These are phyloP conservation scores for Metarhizium robertsii DNA, from an alignment of 2,329 filamentous ascomycete species.

Conservation along the genomic window DNA sequence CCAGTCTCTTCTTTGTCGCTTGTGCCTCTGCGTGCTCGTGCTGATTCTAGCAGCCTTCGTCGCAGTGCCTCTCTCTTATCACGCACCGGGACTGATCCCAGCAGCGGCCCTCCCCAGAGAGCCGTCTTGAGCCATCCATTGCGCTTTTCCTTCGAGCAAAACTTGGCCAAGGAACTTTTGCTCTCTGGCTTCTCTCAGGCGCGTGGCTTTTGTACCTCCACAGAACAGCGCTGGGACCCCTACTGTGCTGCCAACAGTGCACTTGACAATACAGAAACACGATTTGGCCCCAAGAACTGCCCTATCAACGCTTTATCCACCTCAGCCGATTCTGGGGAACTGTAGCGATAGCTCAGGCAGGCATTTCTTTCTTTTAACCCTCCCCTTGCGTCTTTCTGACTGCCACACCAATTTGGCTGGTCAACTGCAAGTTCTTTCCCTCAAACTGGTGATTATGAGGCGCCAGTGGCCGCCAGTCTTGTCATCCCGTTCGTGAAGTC, in stretches of 20 bases:
- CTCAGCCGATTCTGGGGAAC: slow-evolving; percentile 13
- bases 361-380: slow-evolving; percentile 5
- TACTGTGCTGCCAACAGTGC: slow-evolving; percentile 1
- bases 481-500: slow-evolving; percentile 20
- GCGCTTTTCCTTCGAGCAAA: slow-evolving; percentile 26
- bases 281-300: slow-evolving; percentile 7
- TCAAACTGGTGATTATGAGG: slow-evolving; percentile 26
- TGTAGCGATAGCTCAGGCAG: slow-evolving; percentile 9
- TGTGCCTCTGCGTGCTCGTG: slow-evolving; percentile 44
- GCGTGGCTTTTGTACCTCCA: slow-evolving; percentile 22
- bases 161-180: slow-evolving; percentile 32
- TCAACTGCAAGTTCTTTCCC: slow-evolving; percentile 13
- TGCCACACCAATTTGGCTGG: slow-evolving; percentile 2
- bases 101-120: slow-evolving; percentile 13
- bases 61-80: slow-evolving; percentile 4
- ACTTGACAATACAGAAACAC: slow-evolving; percentile 1
- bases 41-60: no score
- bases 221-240: slow-evolving; percentile 6
- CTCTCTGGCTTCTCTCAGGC: slow-evolving; percentile 22
- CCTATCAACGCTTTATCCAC: slow-evolving; percentile 12
- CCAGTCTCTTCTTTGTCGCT: slow-evolving; percentile 38
- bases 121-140: slow-evolving; percentile 17
- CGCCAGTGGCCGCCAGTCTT: slow-evolving; percentile 22
- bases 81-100: slow-evolving; percentile 9
- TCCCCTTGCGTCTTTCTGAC: slow-evolving; percentile 11